Evolutionary conservation across 345 rosid species (phyloP).

Genomic region (Kandelia obovata): DNA sequence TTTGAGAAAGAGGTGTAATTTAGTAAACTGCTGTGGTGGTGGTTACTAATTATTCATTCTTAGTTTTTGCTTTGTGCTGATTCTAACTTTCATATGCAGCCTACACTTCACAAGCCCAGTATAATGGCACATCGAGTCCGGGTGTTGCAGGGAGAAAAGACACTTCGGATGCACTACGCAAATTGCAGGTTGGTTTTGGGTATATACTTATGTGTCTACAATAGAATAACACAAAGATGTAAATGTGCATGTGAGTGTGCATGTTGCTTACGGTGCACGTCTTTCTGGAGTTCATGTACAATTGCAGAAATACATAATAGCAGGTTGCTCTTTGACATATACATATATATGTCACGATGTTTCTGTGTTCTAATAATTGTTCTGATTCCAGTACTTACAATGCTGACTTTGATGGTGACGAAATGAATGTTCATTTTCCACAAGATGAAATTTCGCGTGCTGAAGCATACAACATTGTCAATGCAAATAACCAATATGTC

Average conservation of each 20-base stretch:
- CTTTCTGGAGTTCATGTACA: no score
- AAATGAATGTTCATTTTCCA: constrained; percentile 99
- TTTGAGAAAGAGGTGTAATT: not conserved
- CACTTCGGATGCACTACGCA: constrained; percentile 98
- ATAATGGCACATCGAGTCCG: constrained; percentile 97
- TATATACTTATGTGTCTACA: not conserved
- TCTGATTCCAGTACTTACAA: constrained; percentile 77
- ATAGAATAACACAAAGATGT: not conserved
- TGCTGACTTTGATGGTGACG: constrained; percentile 99
- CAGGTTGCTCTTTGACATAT: constrained; percentile 49
- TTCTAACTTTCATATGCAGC: constrained; percentile 50
- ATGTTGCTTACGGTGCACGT: no score
- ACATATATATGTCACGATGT: not conserved
- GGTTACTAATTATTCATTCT: constrained; percentile 3
- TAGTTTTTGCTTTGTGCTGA: constrained; percentile 18
- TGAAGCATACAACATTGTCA: constrained; percentile 94
- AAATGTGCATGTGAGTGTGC: no score
- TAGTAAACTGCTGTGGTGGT: no score
- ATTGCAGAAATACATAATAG: constrained; percentile 39
- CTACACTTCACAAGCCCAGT: constrained; percentile 97
- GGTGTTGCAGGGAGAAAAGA: constrained; percentile 86
- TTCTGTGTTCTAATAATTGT: constrained; percentile 12
- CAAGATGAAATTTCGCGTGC: constrained; percentile 99
- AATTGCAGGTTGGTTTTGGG: constrained; percentile 80
- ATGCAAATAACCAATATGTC: constrained; percentile 95